Base-by-base conservation (phyloP, 2,329 filamentous ascomycete genomes). In the Anthostomella pinea region DNA sequence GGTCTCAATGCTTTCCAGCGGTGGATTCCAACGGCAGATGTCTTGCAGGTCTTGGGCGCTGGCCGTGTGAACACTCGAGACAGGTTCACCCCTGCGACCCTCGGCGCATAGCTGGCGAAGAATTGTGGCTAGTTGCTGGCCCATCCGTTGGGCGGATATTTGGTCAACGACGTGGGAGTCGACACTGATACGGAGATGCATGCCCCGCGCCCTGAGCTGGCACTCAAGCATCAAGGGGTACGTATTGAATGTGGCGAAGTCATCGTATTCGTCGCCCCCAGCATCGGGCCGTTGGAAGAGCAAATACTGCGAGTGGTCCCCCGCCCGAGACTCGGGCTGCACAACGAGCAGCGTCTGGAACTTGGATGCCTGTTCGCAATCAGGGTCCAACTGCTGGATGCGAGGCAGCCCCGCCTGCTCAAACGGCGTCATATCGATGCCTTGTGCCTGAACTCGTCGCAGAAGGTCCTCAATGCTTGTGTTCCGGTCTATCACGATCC, bases 141-240 rank as follows among this genome's bases (percentile, higher is more conserved):
- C 18, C 20, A 45, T 39, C 9, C 41, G 22, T 10, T 13, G 26
- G 25, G 37, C 33, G 13, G 34, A 31, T 6, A 18, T 17, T 15
- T 26, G 27, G 13, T 31, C 26, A 3, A 42, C 21, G 3, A 40
- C 36, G n/a, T 16, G 20, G 1, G 41, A 41, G 17, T 47, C 44
- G 29, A 41, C 41, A 24, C 33, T 35, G 3, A 39, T 24, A 4
- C 30, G 32, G 20, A 47, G 19, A n/a, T 17, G 10, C 13, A 32
- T 19, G 7, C 33, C 33, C 8, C 30, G 21, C 1, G 24, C 28
- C 9, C 64, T 58, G 6, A 72, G 45, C 7, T 63, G 67, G 41
- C 69, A 75, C 28, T 72, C 68, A 13, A 75, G 53, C 43, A 73
- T 71, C 18, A 75, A 63, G 4, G 69, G 65, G 43, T 74, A 72